Evolutionary conservation across 306 rosid genomes (phyloP).

Genomic region (Prunus mira): DNA sequence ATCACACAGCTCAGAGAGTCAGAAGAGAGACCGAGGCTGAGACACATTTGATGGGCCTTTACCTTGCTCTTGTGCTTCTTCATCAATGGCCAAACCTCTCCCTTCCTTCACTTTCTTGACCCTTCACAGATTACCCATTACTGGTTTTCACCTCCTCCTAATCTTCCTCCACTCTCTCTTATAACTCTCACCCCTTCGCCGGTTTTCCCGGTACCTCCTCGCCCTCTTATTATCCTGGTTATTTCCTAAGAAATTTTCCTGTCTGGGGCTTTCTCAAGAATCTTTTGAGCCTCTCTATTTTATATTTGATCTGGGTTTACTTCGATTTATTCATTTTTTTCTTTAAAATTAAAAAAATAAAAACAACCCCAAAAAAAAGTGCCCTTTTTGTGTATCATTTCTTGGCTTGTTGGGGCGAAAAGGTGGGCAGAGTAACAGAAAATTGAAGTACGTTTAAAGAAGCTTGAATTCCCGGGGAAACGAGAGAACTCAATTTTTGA

Average conservation of each 20-base stretch:
- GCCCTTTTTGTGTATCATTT: not conserved
- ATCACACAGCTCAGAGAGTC: not conserved
- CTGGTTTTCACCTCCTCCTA: slow-evolving; percentile 80
- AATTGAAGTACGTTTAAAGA: not conserved
- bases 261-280: not conserved
- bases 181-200: slow-evolving; percentile 32
- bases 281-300: not conserved
- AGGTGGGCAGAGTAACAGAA: not conserved
- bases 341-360: not conserved
- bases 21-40: not conserved
- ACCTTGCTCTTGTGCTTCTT: slow-evolving; percentile 18
- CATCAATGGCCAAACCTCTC: slow-evolving; percentile 47
- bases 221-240: not conserved
- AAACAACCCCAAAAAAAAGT: not conserved
- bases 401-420: not conserved
- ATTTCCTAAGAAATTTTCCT: slow-evolving; percentile 7
- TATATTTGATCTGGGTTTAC: not conserved
- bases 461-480: slow-evolving; percentile 6
- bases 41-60: slow-evolving; percentile 61
- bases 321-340: not conserved
- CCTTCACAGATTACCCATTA: slow-evolving; percentile 61
- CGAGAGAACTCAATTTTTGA: not conserved
- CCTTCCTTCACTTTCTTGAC: slow-evolving; percentile 34
- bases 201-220: slow-evolving; percentile 23
- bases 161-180: slow-evolving; percentile 84